Evolutionary conservation across 2,329 filamentous ascomycete species (phyloP).

Genomic region (Pseudogymnoascus verrucosus): DNA sequence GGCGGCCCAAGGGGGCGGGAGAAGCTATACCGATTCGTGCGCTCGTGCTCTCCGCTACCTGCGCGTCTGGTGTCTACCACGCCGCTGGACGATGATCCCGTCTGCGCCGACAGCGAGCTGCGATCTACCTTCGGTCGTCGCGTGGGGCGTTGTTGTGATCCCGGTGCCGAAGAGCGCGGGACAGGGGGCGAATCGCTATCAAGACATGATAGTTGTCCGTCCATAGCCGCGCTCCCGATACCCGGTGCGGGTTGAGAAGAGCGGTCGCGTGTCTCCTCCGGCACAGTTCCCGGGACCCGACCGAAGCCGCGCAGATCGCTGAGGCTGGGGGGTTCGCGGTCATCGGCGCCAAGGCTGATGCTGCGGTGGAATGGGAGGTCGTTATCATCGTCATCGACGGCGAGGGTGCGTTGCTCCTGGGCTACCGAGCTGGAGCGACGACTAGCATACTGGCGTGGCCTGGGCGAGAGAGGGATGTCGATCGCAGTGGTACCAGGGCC

Average conservation of each 20-base stretch:
- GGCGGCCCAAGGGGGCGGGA: constrained; percentile 31
- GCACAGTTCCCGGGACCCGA: constrained; percentile 33
- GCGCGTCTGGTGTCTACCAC: constrained; percentile 22
- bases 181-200: background rate
- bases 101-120: constrained; percentile 13
- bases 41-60: constrained; percentile 29
- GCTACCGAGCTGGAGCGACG: constrained; percentile 63
- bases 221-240: background rate
- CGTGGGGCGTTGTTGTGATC: background rate
- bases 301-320: constrained; percentile 49
- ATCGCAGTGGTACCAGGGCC: constrained; percentile 56
- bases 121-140: constrained; percentile 23
- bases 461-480: constrained; percentile 65
- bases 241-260: constrained; percentile 24
- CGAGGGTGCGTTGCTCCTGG: constrained; percentile 48
- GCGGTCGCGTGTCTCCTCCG: constrained; percentile 28
- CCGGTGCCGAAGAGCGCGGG: background rate
- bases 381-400: constrained; percentile 50
- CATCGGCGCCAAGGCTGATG: constrained; percentile 58
- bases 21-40: constrained; percentile 35
- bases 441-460: constrained; percentile 43
- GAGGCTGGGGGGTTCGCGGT: constrained; percentile 56
- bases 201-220: background rate
- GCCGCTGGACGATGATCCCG: constrained; percentile 28
- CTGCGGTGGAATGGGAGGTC: constrained; percentile 58